Base-by-base conservation (phyloP, 805 yeast species). In the Candida coleopterorum region DNA sequence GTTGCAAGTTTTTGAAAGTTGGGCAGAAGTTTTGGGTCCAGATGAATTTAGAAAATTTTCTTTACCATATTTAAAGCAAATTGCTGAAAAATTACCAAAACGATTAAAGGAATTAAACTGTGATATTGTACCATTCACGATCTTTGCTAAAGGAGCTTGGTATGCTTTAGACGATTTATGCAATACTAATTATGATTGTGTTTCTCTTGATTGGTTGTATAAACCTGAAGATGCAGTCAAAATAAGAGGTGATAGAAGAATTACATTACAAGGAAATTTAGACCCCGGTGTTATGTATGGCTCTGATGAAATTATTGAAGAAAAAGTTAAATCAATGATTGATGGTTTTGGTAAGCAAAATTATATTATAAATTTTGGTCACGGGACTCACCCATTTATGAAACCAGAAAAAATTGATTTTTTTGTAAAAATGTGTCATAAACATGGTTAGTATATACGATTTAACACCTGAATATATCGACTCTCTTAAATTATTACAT, bases 331-430 rank as follows among this genome's bases (percentile, higher is more conserved):
- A 62, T 72, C 72, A 45, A 93, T 93, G 98, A 82, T 93, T 42
- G 58, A 70, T 41, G 95, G 89, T 6, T 93, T 93, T 56, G 96
- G 96, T 16, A 87, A 87, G 60, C 78, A 85, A 53, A 75, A 82
- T 52, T 93, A 93, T 64, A 90, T 93, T 47, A 81, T 90, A 49
- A 93, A 93, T 68, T 85, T 93, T 54, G 98, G 98, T 32, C 98
- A 93, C 52, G 98, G 98, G 12, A 93, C 98, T 16, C 97, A 88
- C 58, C 98, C 98, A 16, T 87, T 85, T 64, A 88, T 93, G 95
- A 83, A 86, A 45, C 96, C 97, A 9, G 95, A 85, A 46, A 83
- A 83, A 58, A 76, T 93, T 43, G 79, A 77, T 42, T 85, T 78
- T 62, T 93, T 93, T 65, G 68, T 93, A 54, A 67, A 86, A 60